A percentile compares a stretch with the other conserved stretches of the same genome.
phyloP scores from a whole-genome alignment of 257 asterid genomes.

The Penstemon barbatus region DNA sequence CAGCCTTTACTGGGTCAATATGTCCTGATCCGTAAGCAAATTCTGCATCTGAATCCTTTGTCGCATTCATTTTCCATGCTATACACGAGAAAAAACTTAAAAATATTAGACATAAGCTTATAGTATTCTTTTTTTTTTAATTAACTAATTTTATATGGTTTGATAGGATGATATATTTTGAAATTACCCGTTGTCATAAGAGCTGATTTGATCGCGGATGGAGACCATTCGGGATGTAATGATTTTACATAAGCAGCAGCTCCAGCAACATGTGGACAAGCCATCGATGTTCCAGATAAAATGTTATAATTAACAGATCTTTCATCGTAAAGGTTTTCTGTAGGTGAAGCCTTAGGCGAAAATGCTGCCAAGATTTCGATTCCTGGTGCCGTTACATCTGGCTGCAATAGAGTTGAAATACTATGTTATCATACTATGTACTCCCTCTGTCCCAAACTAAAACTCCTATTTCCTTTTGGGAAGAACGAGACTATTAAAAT shows the following conservation, averaged over 20 bases:
- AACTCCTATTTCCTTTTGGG: no score
- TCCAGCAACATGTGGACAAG: conserved; percentile 28
- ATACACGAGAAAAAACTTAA: not conserved
- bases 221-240: conserved; percentile 23
- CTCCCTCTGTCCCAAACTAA: no score
- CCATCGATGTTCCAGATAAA: conserved; percentile 23
- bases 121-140: not conserved
- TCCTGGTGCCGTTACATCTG: conserved; percentile 26
- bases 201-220: conserved; percentile 27
- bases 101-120: not conserved
- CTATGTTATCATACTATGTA: no score
- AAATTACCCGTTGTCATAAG: conserved; percentile 25
- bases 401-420: conserved; percentile 1
- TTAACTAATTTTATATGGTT: not conserved
- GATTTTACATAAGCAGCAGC: conserved; percentile 27
- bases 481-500: not conserved
- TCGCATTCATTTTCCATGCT: conserved; percentile 21
- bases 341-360: not conserved
- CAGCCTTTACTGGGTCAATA: conserved; percentile 23
- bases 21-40: conserved; percentile 24
- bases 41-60: conserved; percentile 13
- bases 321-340: not conserved
- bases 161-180: not conserved
- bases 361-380: conserved; percentile 25
- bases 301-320: not conserved